These are phyloP conservation scores for Agrocybe chaxingu DNA, from an alignment of 768 basidiomycete genomes.

Conservation along the genomic window DNA sequence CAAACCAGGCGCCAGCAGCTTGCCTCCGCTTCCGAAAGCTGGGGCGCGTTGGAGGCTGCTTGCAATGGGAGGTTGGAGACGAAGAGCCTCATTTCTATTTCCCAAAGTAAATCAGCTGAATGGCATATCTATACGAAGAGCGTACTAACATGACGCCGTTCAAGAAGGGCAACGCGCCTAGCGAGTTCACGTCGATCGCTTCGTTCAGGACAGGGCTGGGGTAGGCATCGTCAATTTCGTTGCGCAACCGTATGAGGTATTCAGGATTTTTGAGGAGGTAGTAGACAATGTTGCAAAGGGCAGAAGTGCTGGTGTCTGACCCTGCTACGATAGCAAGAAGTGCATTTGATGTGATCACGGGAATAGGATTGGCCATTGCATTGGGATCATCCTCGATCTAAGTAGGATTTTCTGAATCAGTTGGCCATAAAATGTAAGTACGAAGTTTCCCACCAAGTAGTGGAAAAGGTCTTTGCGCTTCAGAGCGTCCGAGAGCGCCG, in stretches of 20 bases:
- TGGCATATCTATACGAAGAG: background rate
- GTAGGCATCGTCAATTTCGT: conserved; percentile 23
- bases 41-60: conserved; percentile 27
- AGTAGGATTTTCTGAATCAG: background rate
- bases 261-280: conserved; percentile 22
- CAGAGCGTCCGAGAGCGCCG: conserved; percentile 3
- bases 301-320: conserved; percentile 27
- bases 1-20: conserved; percentile 23
- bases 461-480: conserved; percentile 24
- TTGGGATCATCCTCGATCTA: conserved; percentile 8
- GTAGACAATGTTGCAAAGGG: conserved; percentile 24
- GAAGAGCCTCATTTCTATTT: conserved; percentile 26
- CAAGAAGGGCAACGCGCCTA: conserved; percentile 22
- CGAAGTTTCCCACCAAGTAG: conserved; percentile 18
- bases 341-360: conserved; percentile 15
- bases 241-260: conserved; percentile 20
- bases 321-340: conserved; percentile 28
- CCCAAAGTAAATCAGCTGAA: background rate
- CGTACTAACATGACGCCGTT: conserved; percentile 34
- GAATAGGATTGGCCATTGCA: conserved; percentile 2
- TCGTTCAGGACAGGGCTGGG: conserved; percentile 9
- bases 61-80: conserved; percentile 29
- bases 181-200: conserved; percentile 13
- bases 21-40: conserved; percentile 24
- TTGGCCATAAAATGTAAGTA: background rate